Evolutionary conservation across 805 yeast species (phyloP), one percentile per base, ranked within the genome.

Genomic region (Metschnikowia anglica): DNA sequence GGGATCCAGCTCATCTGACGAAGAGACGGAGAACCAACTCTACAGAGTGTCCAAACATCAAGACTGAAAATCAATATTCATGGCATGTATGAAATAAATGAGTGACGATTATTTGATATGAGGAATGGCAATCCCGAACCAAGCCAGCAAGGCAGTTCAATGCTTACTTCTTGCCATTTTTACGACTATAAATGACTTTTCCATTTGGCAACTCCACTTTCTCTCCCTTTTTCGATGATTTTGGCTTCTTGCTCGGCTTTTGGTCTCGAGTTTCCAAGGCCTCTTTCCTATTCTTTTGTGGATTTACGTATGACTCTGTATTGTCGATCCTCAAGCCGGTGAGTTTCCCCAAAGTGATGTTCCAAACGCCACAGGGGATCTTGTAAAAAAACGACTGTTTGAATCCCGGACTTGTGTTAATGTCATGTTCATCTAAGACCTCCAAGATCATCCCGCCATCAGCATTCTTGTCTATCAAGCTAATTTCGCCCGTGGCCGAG

Each of bases 131-230:
- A n/a, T n/a, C n/a, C n/a, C n/a, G n/a, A n/a, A n/a, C n/a, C n/a
- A n/a, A n/a, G n/a, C n/a, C n/a, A n/a, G n/a, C n/a, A n/a, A n/a
- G n/a, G n/a, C n/a, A n/a, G n/a, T n/a, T n/a, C n/a, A n/a, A 19
- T 12, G 12, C 24, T 24, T 29, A 40, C 34, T 34, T 40, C 31
- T 43, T 46, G 11, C 47, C 42, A 38, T 46, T 46, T 20, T 48
- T 53, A 4, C 57, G 48, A 19, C 42, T 62, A 41, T 67, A 68
- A 13, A 78, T 69, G 9, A 77, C 77, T 55, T 80, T 80, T 1
- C 87, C 87, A 54, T 81, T 81, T 8, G 84, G 83, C 46, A 81
- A 64, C 37, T 70, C 77, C 34, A 66, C 59, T 49, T 70, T 76
- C 43, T 72, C 72, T 8, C 77, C 79, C 35, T 59, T 62, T 18